Base-by-base conservation (phyloP, 192 early-diverging fungal genomes). In the Geranomyces michiganensis region DNA sequence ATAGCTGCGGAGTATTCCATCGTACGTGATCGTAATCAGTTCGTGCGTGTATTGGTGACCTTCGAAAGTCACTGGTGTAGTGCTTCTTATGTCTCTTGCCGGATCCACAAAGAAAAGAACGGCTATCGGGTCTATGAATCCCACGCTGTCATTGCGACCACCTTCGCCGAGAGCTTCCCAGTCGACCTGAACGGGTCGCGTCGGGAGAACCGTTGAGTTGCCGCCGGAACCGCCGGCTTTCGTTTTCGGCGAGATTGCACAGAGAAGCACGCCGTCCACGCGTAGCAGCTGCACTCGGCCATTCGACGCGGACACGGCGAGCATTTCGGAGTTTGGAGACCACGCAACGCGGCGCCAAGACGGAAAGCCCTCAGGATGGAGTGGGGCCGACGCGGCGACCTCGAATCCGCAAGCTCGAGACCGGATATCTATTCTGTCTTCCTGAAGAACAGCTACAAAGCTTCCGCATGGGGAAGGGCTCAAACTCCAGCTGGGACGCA, bases 31-130 rank as follows among this genome's bases (percentile, higher is more conserved):
- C 13, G 79, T 71, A 21, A 87, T 22, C 2, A 87, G 70, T 61
- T 86, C 82, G 56, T 87, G 82, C 19, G 80, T 78, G 55, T 87
- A 87, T 1, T 44, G 30, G 44, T 86, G 67, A 1, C 79, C 84
- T 10, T 84, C 72, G 49, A 70, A 79, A 14, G 47, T 43, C 9
- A 78, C 21, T 17, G 14, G 8, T 22, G 22, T 21, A 7, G 9
- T 8, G 7, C 2, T 33, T 15, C 22, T 33, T 19, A 51, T 33
- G 53, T 74, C 73, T 31, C 59, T 31, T 13, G 30, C 43, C 26
- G 66, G 66, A 0, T 33, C 17, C 1, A 68, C 12, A 45, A 74
- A 74, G 21, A 68, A 61, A 27, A 74, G 33, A 36, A 55, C 24
- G 13, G 65, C 33, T 17, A 74, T 62, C 13, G 73, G 73, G 51